Evolutionary conservation across 2,329 filamentous ascomycete species (phyloP), one percentile per base, ranked within the genome.

Genomic region (Penicillium sp.): DNA sequence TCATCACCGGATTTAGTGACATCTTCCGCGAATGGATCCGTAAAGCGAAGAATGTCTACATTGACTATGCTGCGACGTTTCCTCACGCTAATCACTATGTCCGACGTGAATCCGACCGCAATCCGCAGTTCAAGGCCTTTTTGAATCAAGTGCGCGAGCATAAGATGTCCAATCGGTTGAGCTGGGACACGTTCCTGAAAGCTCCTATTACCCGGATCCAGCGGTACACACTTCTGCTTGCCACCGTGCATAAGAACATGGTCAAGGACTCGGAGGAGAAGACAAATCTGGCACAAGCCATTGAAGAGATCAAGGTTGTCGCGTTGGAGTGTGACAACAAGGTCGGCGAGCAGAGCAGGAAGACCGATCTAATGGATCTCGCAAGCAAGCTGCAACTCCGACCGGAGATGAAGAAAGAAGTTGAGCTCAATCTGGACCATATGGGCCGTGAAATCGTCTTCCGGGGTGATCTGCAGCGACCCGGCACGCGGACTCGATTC

Each of bases 11-110:
- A 3, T 97, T 97, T 77, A 97, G 93, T 73, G 95, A 98, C 71
- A 91, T 99, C 52, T 98, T 99, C 81, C 84, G 95, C 59, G 95
- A 99, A 78, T 99, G 95, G 95, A 96, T 98, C 63, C 87, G 95
- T 63, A 98, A 97, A 76, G 95, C 95, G 35, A 92, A 89, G 75
- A 81, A 84, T 2, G 89, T 91, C 11, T 99, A 98, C 73, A 88
- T 97, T 61, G 92, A 96, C 59, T 99, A 98, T 75, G 94, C 94
- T 41, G 88, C 90, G 1, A 88, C 88, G 0, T 98, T 95, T 67
- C 94, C 94, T 0, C 87, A 89, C 59, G 94, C 95, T 1, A 88
- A 88, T 39, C 93, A 91, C 72, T 81, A 93, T 55, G 87, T 99
- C 17, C 89, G 92, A 55, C 90, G 90, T 71, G 95, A 99, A 76